These are phyloP conservation scores for Wallemia hederae DNA, from an alignment of 1,284 basidiomycete genomes.

Conservation along the genomic window DNA sequence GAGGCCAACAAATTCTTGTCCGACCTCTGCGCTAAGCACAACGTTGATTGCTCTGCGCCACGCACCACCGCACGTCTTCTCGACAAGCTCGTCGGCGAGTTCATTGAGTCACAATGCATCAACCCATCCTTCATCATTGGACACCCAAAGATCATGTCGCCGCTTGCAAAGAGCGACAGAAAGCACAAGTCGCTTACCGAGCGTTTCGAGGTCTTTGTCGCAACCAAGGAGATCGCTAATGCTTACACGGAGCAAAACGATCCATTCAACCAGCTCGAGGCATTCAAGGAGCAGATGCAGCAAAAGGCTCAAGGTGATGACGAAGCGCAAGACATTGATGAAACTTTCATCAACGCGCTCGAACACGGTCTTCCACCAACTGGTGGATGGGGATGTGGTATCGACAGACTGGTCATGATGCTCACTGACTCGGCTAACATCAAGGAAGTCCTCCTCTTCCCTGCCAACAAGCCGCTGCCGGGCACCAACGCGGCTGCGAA, in stretches of 20 bases:
- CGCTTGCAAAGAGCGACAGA: conserved; percentile 85
- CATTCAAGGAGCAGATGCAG: conserved; percentile 79
- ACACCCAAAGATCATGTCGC: conserved; percentile 98
- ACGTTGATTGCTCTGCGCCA: conserved; percentile 89
- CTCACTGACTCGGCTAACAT: conserved; percentile 56
- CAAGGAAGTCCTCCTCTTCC: conserved; percentile 15
- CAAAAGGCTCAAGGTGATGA: conserved; percentile 96
- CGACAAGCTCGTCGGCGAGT: conserved; percentile 97
- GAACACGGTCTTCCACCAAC: conserved; percentile 95
- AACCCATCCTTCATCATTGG: conserved; percentile 93
- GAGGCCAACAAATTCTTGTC: conserved; percentile 70
- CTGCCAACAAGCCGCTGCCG: conserved; percentile 10
- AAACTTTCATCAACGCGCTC: conserved; percentile 47
- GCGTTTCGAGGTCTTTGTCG: conserved; percentile 94
- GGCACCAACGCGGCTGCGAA: not conserved
- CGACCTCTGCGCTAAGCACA: conserved; percentile 66
- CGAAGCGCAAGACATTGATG: conserved; percentile 89
- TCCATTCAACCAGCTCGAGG: conserved; percentile 77
- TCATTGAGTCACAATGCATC: conserved; percentile 85
- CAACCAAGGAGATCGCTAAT: conserved; percentile 92
- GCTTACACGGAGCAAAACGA: conserved; percentile 97
- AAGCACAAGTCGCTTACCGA: conserved; percentile 82
- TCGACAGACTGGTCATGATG: conserved; percentile 89
- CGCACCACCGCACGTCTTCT: conserved; percentile 82
- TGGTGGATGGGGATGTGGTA: conserved; percentile 82